Conservation (phyloP, 306 rosid species). For the Elaeagnus macrophylla region DNA sequence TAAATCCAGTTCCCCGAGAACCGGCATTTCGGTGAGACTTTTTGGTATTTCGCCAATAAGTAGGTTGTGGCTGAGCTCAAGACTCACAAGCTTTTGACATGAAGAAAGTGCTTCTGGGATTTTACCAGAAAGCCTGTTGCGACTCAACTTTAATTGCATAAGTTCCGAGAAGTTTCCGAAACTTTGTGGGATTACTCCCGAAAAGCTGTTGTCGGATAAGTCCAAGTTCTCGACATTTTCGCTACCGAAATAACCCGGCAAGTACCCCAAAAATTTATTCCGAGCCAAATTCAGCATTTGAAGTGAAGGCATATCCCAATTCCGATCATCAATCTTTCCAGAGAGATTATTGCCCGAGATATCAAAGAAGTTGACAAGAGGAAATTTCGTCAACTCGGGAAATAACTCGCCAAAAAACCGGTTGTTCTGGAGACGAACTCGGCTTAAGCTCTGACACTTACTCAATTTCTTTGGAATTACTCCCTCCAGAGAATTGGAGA, state of each 20-base stretch:
- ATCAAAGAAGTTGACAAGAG: slow-evolving; percentile 60
- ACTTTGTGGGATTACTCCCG: slow-evolving; percentile 36
- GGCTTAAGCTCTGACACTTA: slow-evolving; percentile 49
- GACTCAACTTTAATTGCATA: slow-evolving; percentile 48
- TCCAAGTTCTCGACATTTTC: slow-evolving; percentile 52
- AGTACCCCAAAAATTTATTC: slow-evolving; percentile 49
- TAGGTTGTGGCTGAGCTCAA: slow-evolving; percentile 58
- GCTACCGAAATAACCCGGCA: slow-evolving; percentile 53
- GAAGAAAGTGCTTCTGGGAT: slow-evolving; percentile 48
- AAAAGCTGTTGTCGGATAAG: slow-evolving; percentile 47
- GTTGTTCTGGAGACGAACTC: slow-evolving; percentile 84
- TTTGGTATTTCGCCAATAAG: slow-evolving; percentile 49
- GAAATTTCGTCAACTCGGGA: slow-evolving; percentile 33
- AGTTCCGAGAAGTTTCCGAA: slow-evolving; percentile 34
- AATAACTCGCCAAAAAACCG: slow-evolving; percentile 49
- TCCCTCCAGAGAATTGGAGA: slow-evolving; percentile 61
- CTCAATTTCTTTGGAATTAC: slow-evolving; percentile 39
- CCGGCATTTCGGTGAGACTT: slow-evolving; percentile 49
- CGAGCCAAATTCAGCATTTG: slow-evolving; percentile 69
- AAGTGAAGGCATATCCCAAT: slow-evolving; percentile 63
- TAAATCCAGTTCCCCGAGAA: slow-evolving; percentile 69
- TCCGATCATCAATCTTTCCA: slow-evolving; percentile 43
- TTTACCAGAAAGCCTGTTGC: slow-evolving; percentile 49
- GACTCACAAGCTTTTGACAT: slow-evolving; percentile 56
- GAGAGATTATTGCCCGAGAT: slow-evolving; percentile 57